Evolutionary conservation across 805 yeast species (phyloP).

Genomic region (Suhomyces sp.): DNA sequence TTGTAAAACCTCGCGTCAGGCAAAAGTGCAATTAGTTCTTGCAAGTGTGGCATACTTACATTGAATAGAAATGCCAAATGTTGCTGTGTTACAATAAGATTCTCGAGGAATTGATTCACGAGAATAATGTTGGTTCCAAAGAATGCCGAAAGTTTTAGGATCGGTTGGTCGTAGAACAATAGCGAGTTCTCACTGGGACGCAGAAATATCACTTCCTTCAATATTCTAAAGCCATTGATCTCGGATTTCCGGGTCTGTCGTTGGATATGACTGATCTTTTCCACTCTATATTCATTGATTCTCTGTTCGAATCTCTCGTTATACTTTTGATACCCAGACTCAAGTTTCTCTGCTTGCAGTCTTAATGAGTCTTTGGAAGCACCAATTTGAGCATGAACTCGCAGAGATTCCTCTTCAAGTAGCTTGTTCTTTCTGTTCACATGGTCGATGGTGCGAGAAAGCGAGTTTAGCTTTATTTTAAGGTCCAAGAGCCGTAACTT

Average conservation of each 20-base stretch:
- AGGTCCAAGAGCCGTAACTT: conserved; percentile 25
- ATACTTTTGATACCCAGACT: not conserved
- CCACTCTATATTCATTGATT: conserved; percentile 2
- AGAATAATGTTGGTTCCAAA: conserved; percentile 22
- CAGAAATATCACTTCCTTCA: conserved; percentile 26
- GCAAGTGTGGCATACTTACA: conserved; percentile 19
- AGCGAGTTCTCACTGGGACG: conserved; percentile 4
- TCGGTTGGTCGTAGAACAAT: conserved; percentile 26
- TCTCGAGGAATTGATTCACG: conserved; percentile 25
- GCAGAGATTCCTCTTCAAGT: not conserved
- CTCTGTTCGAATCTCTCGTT: not conserved
- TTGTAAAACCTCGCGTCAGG: conserved; percentile 25
- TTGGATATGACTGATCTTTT: conserved; percentile 19
- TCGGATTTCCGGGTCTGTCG: conserved; percentile 28
- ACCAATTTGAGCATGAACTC: not conserved
- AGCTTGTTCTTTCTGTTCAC: not conserved
- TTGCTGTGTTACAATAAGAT: conserved; percentile 17
- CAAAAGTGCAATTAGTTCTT: conserved; percentile 17
- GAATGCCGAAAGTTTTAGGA: conserved; percentile 27
- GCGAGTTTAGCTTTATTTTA: conserved; percentile 14
- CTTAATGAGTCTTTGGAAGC: no score
- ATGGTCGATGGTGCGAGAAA: conserved; percentile 3
- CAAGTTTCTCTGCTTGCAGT: no score
- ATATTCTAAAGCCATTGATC: conserved; percentile 20
- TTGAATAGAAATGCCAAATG: conserved; percentile 16